Percentiles rank a stretch among this genome's conserved stretches.
Conservation (phyloP, 106 monocot species). For the Dendrobium officinale region DNA sequence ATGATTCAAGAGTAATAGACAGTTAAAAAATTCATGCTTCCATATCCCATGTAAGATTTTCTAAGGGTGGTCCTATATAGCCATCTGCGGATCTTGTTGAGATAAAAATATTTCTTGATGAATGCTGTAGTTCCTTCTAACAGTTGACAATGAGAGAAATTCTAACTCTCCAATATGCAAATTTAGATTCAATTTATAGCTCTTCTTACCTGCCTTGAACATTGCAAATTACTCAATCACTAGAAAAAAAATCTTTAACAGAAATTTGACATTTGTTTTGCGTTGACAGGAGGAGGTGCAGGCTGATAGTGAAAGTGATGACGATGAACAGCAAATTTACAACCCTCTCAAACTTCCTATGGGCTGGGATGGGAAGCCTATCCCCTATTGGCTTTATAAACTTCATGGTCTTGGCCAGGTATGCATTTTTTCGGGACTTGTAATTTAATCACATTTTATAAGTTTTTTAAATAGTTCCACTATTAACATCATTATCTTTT, state of each 20-base stretch:
- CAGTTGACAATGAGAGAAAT: too few relatives aligned
- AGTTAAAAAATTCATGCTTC: too few relatives aligned
- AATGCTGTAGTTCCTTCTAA: too few relatives aligned
- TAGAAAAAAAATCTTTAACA: neutral
- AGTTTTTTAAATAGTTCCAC: neutral
- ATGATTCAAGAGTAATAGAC: too few relatives aligned
- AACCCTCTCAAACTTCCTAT: conserved; percentile 98
- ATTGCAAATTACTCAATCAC: neutral
- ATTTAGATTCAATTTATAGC: neutral
- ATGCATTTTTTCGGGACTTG: neutral
- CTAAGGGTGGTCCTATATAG: too few relatives aligned
- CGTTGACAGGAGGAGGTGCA: conserved; percentile 70
- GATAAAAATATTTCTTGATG: too few relatives aligned
- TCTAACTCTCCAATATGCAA: neutral
- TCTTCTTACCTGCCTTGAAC: neutral
- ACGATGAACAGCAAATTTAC: conserved; percentile 93
- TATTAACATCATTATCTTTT: neutral
- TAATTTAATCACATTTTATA: neutral
- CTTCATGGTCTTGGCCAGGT: conserved; percentile 99
- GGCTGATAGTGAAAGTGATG: conserved; percentile 93
- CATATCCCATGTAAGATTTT: too few relatives aligned
- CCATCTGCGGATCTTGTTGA: too few relatives aligned
- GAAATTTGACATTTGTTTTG: neutral
- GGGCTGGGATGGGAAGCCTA: conserved; percentile 99
- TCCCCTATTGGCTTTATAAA: conserved; percentile 98